These are phyloP conservation scores for Zygoascus biomembranicola DNA, from an alignment of 805 yeast genomes.

Conservation along the genomic window DNA sequence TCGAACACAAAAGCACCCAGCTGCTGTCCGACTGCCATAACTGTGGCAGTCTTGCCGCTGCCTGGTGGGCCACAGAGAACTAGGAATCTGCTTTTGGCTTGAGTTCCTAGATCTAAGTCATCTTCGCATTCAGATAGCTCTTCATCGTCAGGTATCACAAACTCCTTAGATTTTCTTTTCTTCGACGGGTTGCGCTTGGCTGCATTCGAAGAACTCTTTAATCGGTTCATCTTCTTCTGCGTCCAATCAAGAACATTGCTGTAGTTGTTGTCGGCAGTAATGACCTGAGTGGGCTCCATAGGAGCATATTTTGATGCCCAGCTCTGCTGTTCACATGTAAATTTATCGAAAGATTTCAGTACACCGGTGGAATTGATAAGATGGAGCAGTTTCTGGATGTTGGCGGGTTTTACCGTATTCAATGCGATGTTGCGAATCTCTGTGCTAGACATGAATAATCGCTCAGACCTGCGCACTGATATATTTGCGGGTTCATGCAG, in stretches of 20 bases:
- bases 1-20: constrained; percentile 71
- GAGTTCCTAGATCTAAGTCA: constrained; percentile 14
- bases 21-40: constrained; percentile 58
- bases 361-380: constrained; percentile 5
- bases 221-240: constrained; percentile 5
- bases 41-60: constrained; percentile 67
- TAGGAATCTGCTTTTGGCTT: constrained; percentile 24
- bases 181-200: not conserved
- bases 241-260: constrained; percentile 12
- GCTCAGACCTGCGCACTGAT: constrained; percentile 3
- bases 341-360: constrained; percentile 14
- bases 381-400: constrained; percentile 2
- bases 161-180: constrained; percentile 13
- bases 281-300: constrained; percentile 3
- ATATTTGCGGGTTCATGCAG: not conserved
- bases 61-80: constrained; percentile 56
- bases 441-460: constrained; percentile 1
- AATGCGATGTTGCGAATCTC: constrained; percentile 5
- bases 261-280: constrained; percentile 4
- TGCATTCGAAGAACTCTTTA: not conserved
- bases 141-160: constrained; percentile 25
- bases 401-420: not conserved
- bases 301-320: constrained; percentile 17
- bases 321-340: constrained; percentile 7
- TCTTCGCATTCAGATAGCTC: constrained; percentile 1